Percentiles rank a stretch among this genome's conserved stretches.
Conservation (phyloP, 805 yeast genomes). For the Candida dajiaensis region DNA sequence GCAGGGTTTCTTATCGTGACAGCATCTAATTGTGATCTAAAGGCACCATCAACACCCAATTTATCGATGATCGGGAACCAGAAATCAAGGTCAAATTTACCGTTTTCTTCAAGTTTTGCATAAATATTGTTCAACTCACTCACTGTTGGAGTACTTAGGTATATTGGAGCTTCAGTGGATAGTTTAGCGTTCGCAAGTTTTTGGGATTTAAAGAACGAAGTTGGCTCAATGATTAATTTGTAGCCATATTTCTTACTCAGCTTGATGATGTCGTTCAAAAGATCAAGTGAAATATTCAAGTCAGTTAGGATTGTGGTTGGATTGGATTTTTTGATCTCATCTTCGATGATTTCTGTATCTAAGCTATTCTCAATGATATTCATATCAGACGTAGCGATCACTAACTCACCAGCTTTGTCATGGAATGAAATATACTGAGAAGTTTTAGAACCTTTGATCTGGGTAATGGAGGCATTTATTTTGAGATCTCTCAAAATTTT, state of each 20-base stretch:
- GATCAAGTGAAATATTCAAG: conserved; percentile 51
- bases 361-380: conserved; percentile 46
- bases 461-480: conserved; percentile 21
- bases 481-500: conserved; percentile 30
- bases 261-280: conserved; percentile 32
- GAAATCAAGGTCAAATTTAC: conserved; percentile 41
- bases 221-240: conserved; percentile 65
- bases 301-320: conserved; percentile 58
- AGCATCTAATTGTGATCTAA: conserved; percentile 41
- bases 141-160: conserved; percentile 55
- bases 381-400: conserved; percentile 85
- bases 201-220: conserved; percentile 61
- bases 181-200: conserved; percentile 8
- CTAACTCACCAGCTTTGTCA: conserved; percentile 51
- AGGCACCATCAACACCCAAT: conserved; percentile 40
- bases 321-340: conserved; percentile 32
- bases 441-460: conserved; percentile 29
- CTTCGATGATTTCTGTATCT: conserved; percentile 35
- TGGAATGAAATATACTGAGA: conserved; percentile 76
- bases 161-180: conserved; percentile 5
- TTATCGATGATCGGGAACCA: conserved; percentile 78
- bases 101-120: conserved; percentile 38
- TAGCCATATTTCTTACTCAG: conserved; percentile 20
- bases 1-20: conserved; percentile 19
- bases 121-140: conserved; percentile 54